Percentiles rank a stretch among this genome's conserved stretches.
These are phyloP conservation scores for Priceomyces melissophilus DNA, from an alignment of 805 yeast species.

Conservation along the genomic window DNA sequence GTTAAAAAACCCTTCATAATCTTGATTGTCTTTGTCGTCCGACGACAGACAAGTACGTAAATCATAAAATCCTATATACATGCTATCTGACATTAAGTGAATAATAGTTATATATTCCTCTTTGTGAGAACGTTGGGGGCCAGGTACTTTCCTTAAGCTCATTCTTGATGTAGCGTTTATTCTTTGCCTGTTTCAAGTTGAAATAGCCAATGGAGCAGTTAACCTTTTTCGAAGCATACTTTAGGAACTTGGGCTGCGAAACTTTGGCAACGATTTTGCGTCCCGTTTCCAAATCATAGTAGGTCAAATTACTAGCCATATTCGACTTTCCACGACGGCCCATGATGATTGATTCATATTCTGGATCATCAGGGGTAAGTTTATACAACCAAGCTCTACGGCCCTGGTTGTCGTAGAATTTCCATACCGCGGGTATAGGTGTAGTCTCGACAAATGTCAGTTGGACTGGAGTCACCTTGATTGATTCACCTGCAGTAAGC, in stretches of 20 bases:
- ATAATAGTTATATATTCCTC: constrained; percentile 59
- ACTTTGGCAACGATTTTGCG: constrained; percentile 49
- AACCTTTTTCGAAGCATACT: constrained; percentile 51
- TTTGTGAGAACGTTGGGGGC: constrained; percentile 50
- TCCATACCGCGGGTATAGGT: constrained; percentile 41
- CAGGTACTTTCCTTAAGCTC: constrained; percentile 35
- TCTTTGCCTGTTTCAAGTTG: constrained; percentile 32
- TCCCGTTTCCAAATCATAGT: constrained; percentile 64
- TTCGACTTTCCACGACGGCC: constrained; percentile 10
- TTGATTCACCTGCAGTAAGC: constrained; percentile 36
- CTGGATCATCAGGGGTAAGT: constrained; percentile 28
- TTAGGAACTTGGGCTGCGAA: constrained; percentile 47
- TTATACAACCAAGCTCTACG: constrained; percentile 79
- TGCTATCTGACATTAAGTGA: constrained; percentile 45
- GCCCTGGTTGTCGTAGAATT: constrained; percentile 59
- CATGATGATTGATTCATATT: constrained; percentile 26
- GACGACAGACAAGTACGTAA: too few relatives aligned
- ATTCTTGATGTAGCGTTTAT: constrained; percentile 28
- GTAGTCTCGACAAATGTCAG: constrained; percentile 26
- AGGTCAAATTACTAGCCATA: constrained; percentile 39
- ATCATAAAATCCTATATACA: background rate
- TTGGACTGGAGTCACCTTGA: constrained; percentile 27
- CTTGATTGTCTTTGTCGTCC: too few relatives aligned
- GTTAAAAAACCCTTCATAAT: too few relatives aligned
- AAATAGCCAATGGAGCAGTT: constrained; percentile 54